Evolutionary conservation across 345 rosid species (phyloP), one percentile per base, ranked within the genome.

Genomic region (Hibiscus trionum): DNA sequence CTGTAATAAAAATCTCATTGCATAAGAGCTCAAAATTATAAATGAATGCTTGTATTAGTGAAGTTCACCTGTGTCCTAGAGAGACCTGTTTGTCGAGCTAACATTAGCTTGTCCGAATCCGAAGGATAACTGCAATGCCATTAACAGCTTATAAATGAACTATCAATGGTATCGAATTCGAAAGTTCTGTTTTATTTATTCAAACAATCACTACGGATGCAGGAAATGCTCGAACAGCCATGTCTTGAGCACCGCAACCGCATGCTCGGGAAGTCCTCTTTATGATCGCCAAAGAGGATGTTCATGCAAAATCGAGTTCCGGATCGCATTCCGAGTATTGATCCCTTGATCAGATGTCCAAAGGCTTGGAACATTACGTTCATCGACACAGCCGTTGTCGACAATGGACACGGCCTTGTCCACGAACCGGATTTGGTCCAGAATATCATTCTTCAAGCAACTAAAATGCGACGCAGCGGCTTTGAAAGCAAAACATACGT

Each of bases 161-260:
- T 1, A 21, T 46, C 61, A 21, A 56, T 5, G 11, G 8, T 65
- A 42, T 42, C 27, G 1, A 65, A 65, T 21, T 21, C 24, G 24
- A 21, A 21, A 21, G 24, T 21, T 21, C 24, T 21, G 24, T 9
- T 42, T 2, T 44, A 0, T 11, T 44, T n/a, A 21, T 21, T 0
- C 9, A 14, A 65, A 6, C 69, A 37, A 55, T 11, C 31, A 74
- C 84, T 39, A 83, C 84, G 86, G 86, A 31, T 80, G 84, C 55
- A 83, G 60, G 57, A 83, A 83, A 70, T 83, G 80, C n/a, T 83
- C 82, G 1, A 80, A 83, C 11, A 83, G 67, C 84, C 86, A 83
- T 31, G 78, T 39, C 65, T 61, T 78, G 61, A 83, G 84, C 71
- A 78, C 61, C 7, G 77, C 73, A 10, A 83, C 82, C 2, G 86